Evolutionary conservation across 164 flowering plant species (phyloP).

Genomic region (Umbellularia californica): DNA sequence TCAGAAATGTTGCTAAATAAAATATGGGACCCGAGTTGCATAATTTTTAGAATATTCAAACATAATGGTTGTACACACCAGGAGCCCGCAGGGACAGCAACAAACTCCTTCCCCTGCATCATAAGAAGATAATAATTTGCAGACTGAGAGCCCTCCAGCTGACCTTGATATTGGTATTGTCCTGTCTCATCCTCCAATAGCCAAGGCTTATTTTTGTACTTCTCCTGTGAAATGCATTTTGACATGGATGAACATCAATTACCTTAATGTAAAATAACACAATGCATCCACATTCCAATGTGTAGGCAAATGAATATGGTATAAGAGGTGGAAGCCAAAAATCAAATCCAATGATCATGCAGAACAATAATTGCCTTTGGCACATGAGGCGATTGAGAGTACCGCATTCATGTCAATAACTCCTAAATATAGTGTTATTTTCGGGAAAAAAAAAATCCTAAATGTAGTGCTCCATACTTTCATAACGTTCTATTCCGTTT

Average conservation of each 20-base stretch:
- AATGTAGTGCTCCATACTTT: too few species aligned
- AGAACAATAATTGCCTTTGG: neutral
- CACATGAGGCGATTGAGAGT: neutral
- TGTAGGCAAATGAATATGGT: neutral
- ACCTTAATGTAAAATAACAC: neutral
- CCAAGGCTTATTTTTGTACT: constrained; percentile 95
- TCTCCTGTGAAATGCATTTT: constrained; percentile 53
- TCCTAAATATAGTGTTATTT: too few species aligned
- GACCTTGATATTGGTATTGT: constrained; percentile 84
- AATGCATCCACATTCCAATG: neutral
- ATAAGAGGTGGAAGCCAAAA: neutral
- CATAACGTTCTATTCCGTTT: too few species aligned
- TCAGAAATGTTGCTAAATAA: too few species aligned
- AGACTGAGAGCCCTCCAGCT: constrained; percentile 85
- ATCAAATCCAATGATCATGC: neutral
- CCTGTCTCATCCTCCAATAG: constrained; percentile 94
- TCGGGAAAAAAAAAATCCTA: too few species aligned
- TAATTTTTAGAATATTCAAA: neutral
- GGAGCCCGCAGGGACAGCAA: constrained; percentile 95
- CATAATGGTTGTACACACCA: constrained; percentile 46
- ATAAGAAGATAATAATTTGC: constrained; percentile 82
- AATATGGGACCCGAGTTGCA: neutral
- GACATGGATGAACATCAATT: neutral
- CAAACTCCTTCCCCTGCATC: constrained; percentile 86
- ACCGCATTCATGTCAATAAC: too few species aligned